Evolutionary conservation across 2,329 filamentous ascomycete species (phyloP).

Genomic region (Curvularia eragrostidis): DNA sequence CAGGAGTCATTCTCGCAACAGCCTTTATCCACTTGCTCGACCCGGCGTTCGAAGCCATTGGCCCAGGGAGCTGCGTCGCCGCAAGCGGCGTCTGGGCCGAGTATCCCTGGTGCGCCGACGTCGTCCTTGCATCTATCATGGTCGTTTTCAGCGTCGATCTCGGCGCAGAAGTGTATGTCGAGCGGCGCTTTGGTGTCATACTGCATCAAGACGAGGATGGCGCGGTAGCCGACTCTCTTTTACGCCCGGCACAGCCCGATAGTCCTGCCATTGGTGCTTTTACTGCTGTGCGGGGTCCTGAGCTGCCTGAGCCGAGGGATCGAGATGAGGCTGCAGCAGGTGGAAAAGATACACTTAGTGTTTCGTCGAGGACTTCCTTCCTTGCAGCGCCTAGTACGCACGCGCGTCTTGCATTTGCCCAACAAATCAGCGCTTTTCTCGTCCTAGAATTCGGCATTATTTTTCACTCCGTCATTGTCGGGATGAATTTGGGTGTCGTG

Average conservation of each 20-base stretch:
- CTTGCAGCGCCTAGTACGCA: neutral
- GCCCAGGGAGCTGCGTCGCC: slow-evolving; percentile 7
- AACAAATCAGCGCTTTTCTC: slow-evolving; percentile 11
- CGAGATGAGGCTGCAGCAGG: neutral
- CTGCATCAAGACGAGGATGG: neutral
- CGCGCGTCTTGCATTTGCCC: slow-evolving; percentile 2
- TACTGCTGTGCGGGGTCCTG: no score
- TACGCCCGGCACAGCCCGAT: neutral
- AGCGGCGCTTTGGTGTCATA: slow-evolving; percentile 1
- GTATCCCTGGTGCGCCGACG: slow-evolving; percentile 12
- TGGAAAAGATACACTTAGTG: neutral
- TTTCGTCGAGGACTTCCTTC: neutral
- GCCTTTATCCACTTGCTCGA: slow-evolving; percentile 11
- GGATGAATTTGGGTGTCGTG: slow-evolving; percentile 10
- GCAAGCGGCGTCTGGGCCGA: slow-evolving; percentile 1
- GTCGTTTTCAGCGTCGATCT: slow-evolving; percentile 8
- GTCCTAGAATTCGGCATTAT: slow-evolving; percentile 11
- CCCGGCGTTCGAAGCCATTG: slow-evolving; percentile 11
- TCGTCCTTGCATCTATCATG: slow-evolving; percentile 8
- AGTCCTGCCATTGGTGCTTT: no score
- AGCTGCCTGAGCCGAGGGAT: neutral
- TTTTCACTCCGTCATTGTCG: slow-evolving; percentile 13
- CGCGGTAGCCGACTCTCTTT: neutral
- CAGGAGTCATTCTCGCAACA: slow-evolving; percentile 9
- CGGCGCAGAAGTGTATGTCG: slow-evolving; percentile 10